phyloP scores from a whole-genome alignment of 441 rosid species.

The Syzygium malaccense region DNA sequence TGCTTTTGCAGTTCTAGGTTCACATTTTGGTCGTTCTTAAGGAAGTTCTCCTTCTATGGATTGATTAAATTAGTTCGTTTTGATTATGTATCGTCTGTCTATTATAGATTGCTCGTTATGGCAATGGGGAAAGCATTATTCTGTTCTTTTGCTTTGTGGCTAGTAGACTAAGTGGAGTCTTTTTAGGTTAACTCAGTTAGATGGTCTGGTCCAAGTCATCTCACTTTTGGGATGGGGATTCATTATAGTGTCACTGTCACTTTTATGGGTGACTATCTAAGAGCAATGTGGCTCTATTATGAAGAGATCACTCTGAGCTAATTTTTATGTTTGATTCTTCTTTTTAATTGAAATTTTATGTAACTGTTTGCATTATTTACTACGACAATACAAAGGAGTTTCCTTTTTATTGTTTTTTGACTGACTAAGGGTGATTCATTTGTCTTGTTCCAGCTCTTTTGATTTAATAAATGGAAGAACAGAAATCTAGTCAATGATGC shows the following conservation, averaged over 20 bases:
- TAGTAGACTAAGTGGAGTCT: neutral
- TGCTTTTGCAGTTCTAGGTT: neutral
- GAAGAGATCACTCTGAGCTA: neutral
- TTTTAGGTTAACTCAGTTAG: neutral
- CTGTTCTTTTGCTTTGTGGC: neutral
- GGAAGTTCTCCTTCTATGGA: neutral
- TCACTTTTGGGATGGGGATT: neutral
- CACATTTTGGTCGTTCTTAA: neutral
- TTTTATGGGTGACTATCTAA: neutral
- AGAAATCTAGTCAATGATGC: neutral
- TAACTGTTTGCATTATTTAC: neutral
- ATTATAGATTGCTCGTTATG: neutral
- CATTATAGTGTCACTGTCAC: neutral
- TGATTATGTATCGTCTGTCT: neutral
- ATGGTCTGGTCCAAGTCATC: neutral
- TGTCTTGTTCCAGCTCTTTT: neutral
- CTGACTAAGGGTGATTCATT: neutral
- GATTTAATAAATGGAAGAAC: neutral
- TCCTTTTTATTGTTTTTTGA: neutral
- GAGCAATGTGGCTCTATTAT: neutral
- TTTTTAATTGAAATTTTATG: neutral
- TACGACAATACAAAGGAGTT: neutral
- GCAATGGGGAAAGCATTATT: neutral
- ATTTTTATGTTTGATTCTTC: neutral
- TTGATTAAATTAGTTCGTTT: neutral